Percentiles rank a stretch among this genome's conserved stretches.
Evolutionary conservation across 116 monocot genomes (phyloP).

Genomic region (Trichopus zeylanicus): DNA sequence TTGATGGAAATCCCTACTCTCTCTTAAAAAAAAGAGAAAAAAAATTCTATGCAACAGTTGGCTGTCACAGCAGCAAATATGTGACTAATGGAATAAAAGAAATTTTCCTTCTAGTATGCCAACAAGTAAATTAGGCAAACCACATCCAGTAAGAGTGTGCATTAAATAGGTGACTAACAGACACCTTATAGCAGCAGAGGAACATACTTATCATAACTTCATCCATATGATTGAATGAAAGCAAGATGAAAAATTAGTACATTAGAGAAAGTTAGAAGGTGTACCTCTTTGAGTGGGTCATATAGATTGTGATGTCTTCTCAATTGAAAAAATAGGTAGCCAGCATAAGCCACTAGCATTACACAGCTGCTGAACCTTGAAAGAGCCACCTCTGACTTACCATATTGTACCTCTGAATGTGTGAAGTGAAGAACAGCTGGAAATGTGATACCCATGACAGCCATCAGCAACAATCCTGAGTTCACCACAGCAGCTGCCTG

Average conservation of each 20-base stretch:
- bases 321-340: slow-evolving; percentile 66
- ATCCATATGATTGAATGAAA: too few relatives aligned
- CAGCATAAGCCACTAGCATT: slow-evolving; percentile 74
- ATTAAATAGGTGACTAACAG: too few relatives aligned
- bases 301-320: slow-evolving; percentile 24
- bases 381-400: slow-evolving; percentile 61
- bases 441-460: slow-evolving; percentile 71
- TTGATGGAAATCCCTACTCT: too few relatives aligned
- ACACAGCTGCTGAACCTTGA: slow-evolving; percentile 87
- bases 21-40: too few relatives aligned
- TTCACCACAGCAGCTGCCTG: slow-evolving; percentile 68
- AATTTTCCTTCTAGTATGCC: too few relatives aligned
- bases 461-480: slow-evolving; percentile 80
- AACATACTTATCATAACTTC: too few relatives aligned
- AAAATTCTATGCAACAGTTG: too few relatives aligned
- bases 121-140: too few relatives aligned
- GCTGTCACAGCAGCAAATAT: too few relatives aligned
- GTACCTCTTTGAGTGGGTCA: slow-evolving; percentile 35
- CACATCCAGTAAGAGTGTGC: too few relatives aligned
- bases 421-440: slow-evolving; percentile 83
- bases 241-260: background rate
- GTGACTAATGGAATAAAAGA: too few relatives aligned
- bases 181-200: too few relatives aligned
- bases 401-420: slow-evolving; percentile 46
- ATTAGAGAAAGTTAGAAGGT: background rate